phyloP scores from a whole-genome alignment of 2,329 filamentous ascomycete species.

The Aspergillus tubingensis region DNA sequence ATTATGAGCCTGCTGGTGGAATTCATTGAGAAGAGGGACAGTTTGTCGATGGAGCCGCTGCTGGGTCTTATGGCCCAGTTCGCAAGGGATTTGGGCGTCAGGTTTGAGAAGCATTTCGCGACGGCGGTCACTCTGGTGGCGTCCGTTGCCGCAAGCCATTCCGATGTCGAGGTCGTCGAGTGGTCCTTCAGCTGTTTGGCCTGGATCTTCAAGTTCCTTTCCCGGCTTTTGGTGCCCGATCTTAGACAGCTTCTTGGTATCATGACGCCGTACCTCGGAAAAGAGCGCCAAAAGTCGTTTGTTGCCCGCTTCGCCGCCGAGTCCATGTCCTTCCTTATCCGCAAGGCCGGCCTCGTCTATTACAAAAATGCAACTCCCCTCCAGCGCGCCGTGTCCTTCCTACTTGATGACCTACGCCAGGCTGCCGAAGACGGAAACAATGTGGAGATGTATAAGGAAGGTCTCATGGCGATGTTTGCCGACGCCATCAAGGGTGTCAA shows the following conservation, averaged over 20 bases:
- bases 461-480: conserved; percentile 87
- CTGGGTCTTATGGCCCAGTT: conserved; percentile 88
- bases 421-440: conserved; percentile 35
- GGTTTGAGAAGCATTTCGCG: conserved; percentile 87
- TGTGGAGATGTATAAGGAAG: conserved; percentile 71
- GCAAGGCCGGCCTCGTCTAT: conserved; percentile 79
- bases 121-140: conserved; percentile 73
- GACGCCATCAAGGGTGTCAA: conserved; percentile 72
- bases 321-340: conserved; percentile 88
- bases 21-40: conserved; percentile 76
- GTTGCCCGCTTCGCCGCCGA: conserved; percentile 92
- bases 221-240: conserved; percentile 80
- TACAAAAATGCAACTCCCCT: conserved; percentile 72
- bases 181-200: conserved; percentile 95
- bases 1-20: conserved; percentile 77
- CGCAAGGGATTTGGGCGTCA: conserved; percentile 84
- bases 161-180: conserved; percentile 87
- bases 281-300: conserved; percentile 77
- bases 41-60: conserved; percentile 79
- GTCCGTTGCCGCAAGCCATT: conserved; percentile 72
- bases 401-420: conserved; percentile 65
- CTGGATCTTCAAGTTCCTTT: conserved; percentile 97
- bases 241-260: conserved; percentile 80
- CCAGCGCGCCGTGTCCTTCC: conserved; percentile 68
- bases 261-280: conserved; percentile 81